A percentile compares a stretch with the other conserved stretches of the same genome.
phyloP scores from a whole-genome alignment of 805 yeast species.

The Hanseniaspora clermontiae region DNA sequence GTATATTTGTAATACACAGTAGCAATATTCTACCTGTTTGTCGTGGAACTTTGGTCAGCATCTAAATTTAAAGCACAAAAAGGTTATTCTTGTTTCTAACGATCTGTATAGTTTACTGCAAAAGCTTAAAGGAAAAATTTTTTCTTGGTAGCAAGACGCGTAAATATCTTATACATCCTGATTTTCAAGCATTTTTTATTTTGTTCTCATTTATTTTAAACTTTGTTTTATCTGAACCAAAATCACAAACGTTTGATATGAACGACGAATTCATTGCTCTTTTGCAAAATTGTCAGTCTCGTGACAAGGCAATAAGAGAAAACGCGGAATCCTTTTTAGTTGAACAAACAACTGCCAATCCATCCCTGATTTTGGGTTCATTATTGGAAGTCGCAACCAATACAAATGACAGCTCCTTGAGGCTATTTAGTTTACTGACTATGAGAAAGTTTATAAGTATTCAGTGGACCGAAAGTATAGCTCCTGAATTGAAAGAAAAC shows the following conservation, averaged over 20 bases:
- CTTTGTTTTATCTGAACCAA: neutral
- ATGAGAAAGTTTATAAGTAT: slow-evolving; percentile 54
- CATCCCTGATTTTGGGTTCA: neutral
- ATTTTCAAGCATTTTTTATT: no score
- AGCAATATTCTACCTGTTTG: no score
- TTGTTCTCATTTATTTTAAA: neutral
- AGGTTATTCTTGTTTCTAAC: no score
- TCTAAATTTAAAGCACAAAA: no score
- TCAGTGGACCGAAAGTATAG: slow-evolving; percentile 50
- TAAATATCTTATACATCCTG: no score
- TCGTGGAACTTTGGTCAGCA: no score
- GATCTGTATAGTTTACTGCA: no score
- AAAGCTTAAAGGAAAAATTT: no score
- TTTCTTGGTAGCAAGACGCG: no score
- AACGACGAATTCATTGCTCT: slow-evolving; percentile 15
- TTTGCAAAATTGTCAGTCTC: slow-evolving; percentile 27
- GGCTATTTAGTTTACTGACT: slow-evolving; percentile 57
- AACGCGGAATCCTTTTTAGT: slow-evolving; percentile 42
- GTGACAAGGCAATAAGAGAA: slow-evolving; percentile 42
- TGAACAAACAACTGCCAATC: neutral
- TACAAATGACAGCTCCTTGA: slow-evolving; percentile 9
- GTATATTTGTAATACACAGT: no score
- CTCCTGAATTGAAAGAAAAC: slow-evolving; percentile 28
- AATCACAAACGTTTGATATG: neutral
- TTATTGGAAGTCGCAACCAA: neutral